These are phyloP conservation scores for Diaporthe ampelina DNA, from an alignment of 2,329 filamentous ascomycete species.

Conservation along the genomic window DNA sequence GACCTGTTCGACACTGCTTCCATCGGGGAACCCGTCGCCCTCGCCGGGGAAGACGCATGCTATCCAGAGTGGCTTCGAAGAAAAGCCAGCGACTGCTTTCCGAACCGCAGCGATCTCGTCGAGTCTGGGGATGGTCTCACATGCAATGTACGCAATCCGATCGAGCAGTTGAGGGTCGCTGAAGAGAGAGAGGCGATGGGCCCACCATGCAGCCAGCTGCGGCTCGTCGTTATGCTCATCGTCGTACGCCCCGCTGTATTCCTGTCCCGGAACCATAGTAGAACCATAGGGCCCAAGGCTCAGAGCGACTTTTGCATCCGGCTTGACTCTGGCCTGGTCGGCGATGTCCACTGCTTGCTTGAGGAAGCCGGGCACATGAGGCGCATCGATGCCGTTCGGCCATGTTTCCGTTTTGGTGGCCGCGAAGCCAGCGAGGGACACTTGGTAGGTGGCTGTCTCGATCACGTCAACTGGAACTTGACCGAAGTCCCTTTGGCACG, in stretches of 20 bases:
- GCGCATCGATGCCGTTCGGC: constrained; percentile 58
- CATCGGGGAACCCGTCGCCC: constrained; percentile 68
- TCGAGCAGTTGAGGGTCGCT: constrained; percentile 53
- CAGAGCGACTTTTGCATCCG: constrained; percentile 62
- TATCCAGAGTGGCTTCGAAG: constrained; percentile 66
- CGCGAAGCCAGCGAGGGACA: constrained; percentile 69
- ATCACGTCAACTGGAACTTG: constrained; percentile 72
- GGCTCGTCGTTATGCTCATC: constrained; percentile 57
- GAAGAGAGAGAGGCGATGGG: constrained; percentile 67
- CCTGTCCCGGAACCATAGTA: constrained; percentile 74
- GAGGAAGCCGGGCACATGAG: constrained; percentile 57
- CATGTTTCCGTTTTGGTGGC: constrained; percentile 59
- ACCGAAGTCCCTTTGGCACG: constrained; percentile 70
- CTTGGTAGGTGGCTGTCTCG: constrained; percentile 78
- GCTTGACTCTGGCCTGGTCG: constrained; percentile 49
- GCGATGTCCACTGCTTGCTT: constrained; percentile 61
- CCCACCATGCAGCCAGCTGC: constrained; percentile 69
- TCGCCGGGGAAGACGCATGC: constrained; percentile 73
- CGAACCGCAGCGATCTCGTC: constrained; percentile 73
- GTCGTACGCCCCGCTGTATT: constrained; percentile 75
- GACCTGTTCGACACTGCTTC: constrained; percentile 60
- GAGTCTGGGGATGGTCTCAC: constrained; percentile 75
- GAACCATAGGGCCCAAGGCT: constrained; percentile 78
- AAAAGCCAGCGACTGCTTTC: constrained; percentile 52
- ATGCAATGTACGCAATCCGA: constrained; percentile 68